Evolutionary conservation across 192 early-diverging fungal species (phyloP).

Genomic region (Podila horticola): DNA sequence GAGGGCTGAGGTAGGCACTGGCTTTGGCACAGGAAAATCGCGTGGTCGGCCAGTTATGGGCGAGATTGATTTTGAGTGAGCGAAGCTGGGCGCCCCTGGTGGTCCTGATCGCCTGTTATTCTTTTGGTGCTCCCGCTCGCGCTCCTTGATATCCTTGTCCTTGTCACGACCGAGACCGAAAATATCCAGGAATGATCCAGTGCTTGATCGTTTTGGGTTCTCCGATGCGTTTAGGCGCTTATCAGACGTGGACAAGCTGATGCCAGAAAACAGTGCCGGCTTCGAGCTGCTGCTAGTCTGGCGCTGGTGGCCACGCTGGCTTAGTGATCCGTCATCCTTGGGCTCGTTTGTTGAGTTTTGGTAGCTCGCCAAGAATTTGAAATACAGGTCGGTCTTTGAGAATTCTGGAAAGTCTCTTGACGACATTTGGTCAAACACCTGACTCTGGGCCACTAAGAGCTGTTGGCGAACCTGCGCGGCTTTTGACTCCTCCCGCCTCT

Average conservation of each 20-base stretch:
- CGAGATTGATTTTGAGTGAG: background rate
- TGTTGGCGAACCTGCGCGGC: constrained; percentile 28
- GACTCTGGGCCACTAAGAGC: constrained; percentile 62
- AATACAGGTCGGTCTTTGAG: constrained; percentile 68
- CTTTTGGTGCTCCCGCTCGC: constrained; percentile 2
- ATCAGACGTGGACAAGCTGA: constrained; percentile 7
- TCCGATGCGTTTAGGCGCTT: constrained; percentile 1
- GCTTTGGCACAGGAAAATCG: background rate
- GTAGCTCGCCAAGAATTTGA: constrained; percentile 68
- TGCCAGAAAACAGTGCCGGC: constrained; percentile 23
- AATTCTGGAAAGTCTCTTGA: constrained; percentile 68
- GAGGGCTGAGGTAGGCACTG: background rate
- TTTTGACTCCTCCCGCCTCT: constrained; percentile 1
- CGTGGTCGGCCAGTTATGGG: background rate
- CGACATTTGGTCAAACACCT: constrained; percentile 74
- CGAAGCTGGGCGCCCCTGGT: background rate
- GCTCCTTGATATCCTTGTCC: constrained; percentile 15
- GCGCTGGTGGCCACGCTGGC: background rate
- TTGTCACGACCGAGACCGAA: constrained; percentile 45
- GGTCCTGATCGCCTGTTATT: background rate
- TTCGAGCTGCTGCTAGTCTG: background rate
- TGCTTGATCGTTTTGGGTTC: constrained; percentile 35
- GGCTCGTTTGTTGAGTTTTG: constrained; percentile 48
- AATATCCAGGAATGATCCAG: constrained; percentile 47
- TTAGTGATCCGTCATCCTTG: constrained; percentile 5